Percentiles rank a stretch among this genome's conserved stretches.
Evolutionary conservation across 768 basidiomycete species (phyloP).

Genomic region (Termitomyces sp.): DNA sequence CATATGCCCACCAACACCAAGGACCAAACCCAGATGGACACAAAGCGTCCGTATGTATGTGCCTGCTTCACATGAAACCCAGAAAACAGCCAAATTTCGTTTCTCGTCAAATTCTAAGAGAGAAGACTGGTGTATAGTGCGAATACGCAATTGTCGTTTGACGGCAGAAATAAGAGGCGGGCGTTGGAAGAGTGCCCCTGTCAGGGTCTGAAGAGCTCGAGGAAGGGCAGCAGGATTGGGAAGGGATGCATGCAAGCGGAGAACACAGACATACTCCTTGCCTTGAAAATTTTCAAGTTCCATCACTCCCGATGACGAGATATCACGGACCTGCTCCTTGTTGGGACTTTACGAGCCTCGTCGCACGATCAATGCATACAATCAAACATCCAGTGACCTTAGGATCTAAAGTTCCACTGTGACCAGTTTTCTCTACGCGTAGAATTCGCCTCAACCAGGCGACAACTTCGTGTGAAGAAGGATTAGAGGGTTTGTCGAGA

Average conservation of each 20-base stretch:
- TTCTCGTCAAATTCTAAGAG: constrained; percentile 97
- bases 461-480: constrained; percentile 98
- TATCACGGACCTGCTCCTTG: constrained; percentile 82
- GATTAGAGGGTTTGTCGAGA: constrained; percentile 98
- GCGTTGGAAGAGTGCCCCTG: constrained; percentile 97
- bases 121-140: constrained; percentile 95
- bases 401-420: constrained; percentile 97
- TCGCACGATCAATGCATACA: constrained; percentile 98
- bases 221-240: constrained; percentile 81
- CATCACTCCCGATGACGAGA: constrained; percentile 1
- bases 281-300: constrained; percentile 37
- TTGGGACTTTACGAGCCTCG: constrained; percentile 95
- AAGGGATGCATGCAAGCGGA: constrained; percentile 84
- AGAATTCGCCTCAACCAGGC: constrained; percentile 98
- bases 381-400: constrained; percentile 99
- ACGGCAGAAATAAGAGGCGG: constrained; percentile 99
- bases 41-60: constrained; percentile 96
- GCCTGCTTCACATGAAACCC: constrained; percentile 98
- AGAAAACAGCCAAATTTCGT: constrained; percentile 93
- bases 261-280: constrained; percentile 97
- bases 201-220: constrained; percentile 92
- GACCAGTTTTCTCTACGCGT: constrained; percentile 96
- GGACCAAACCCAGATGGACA: constrained; percentile 89
- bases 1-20: constrained; percentile 99
- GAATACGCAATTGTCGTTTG: constrained; percentile 94